A percentile compares a stretch with the other conserved stretches of the same genome.
phyloP scores from a whole-genome alignment of 176 grass and related monocot species.

The Alloteropsis semialata region DNA sequence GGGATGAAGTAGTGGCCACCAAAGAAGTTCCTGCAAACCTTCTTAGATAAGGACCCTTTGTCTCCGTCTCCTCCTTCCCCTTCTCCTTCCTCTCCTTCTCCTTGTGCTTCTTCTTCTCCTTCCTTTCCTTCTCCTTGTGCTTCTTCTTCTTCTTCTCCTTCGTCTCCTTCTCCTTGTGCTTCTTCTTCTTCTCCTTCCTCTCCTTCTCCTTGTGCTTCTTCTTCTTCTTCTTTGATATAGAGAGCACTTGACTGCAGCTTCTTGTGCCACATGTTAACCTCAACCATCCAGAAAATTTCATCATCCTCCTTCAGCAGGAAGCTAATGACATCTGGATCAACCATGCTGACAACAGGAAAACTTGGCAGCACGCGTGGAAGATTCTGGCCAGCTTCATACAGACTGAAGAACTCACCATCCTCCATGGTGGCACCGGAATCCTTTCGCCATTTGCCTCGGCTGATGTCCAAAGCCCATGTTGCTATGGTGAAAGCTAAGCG shows the following conservation, averaged over 20 bases:
- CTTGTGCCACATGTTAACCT: not conserved
- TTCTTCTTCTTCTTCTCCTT: too few species aligned
- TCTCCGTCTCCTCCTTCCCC: not conserved
- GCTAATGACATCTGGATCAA: not conserved
- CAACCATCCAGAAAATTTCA: conserved; percentile 1
- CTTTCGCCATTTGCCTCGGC: not conserved
- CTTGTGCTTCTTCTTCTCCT: too few species aligned
- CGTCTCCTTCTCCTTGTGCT: too few species aligned
- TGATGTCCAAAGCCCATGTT: not conserved
- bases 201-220: too few species aligned
- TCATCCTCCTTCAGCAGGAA: not conserved
- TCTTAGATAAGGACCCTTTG: not conserved
- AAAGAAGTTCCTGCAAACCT: not conserved
- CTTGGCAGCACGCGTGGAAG: not conserved
- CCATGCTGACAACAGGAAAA: conserved; percentile 1
- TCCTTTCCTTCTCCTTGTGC: too few species aligned
- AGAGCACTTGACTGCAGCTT: not conserved
- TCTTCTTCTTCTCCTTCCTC: too few species aligned
- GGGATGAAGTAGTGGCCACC: not conserved
- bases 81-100: too few species aligned
- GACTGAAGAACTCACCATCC: not conserved
- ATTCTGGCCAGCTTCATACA: not conserved
- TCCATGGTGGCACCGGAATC: not conserved
- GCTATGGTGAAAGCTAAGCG: not conserved
- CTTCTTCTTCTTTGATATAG: too few species aligned